phyloP scores from a whole-genome alignment of 1,284 basidiomycete species.

The Naganishia albida region DNA sequence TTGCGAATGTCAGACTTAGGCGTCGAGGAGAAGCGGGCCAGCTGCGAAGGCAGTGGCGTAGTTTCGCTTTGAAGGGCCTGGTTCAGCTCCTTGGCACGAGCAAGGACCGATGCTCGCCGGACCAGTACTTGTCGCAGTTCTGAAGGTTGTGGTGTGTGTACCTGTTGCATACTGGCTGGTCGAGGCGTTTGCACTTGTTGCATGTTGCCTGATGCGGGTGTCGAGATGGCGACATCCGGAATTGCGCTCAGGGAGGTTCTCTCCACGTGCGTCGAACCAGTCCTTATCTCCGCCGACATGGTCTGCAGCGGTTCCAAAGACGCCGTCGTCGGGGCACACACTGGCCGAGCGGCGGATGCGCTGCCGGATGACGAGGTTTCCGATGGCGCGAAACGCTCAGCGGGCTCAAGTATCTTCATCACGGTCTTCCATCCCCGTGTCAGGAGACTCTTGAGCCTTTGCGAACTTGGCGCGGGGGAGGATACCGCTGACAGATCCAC shows the following conservation, averaged over 20 bases:
- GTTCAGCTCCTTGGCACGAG: constrained; percentile 14
- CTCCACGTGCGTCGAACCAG: background rate
- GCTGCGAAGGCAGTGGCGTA: background rate
- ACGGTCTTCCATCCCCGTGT: constrained; percentile 21
- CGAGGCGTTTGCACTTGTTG: background rate
- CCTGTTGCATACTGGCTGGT: background rate
- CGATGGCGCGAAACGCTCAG: background rate
- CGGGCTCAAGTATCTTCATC: constrained; percentile 8
- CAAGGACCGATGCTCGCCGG: constrained; percentile 12
- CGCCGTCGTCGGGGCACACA: too few relatives aligned
- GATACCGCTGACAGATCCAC: background rate
- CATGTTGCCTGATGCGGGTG: background rate
- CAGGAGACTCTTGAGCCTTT: constrained; percentile 7
- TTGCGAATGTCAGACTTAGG: constrained; percentile 1
- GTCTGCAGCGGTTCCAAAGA: too few relatives aligned
- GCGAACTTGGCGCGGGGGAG: background rate
- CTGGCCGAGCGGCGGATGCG: too few relatives aligned
- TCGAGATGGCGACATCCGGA: background rate
- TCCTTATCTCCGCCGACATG: too few relatives aligned
- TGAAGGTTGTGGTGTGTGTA: background rate
- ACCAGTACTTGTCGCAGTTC: too few relatives aligned
- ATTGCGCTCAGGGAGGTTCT: background rate
- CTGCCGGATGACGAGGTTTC: background rate
- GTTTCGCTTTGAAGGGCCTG: background rate
- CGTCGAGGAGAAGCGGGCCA: background rate